Evolutionary conservation across 345 rosid species (phyloP), one percentile per base, ranked within the genome.

Genomic region (Murraya paniculata): DNA sequence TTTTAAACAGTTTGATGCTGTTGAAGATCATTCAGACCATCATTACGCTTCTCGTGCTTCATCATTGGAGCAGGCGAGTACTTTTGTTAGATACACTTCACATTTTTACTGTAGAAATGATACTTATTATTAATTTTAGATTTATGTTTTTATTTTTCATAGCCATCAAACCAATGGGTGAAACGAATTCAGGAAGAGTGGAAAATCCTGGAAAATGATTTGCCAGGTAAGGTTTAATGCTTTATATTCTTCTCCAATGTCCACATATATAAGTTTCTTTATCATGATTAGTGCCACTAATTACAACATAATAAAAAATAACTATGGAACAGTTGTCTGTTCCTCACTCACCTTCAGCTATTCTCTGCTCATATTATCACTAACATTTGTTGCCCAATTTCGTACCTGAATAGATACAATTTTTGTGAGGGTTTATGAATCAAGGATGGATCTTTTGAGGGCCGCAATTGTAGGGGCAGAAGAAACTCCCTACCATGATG

Each of bases 401-500:
- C 70, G 53, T 79, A 10, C 77, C 74, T 82, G 69, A 65, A 78
- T 88, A 95, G 98, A 93, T 82, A 84, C 88, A 76, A 95, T 93
- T 71, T 90, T 89, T 86, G 98, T 91, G 56, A 93, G 99, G 84
- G 97, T 84, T 66, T 95, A 88, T 82, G 98, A 95, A 82, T 81
- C 96, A 79, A 88, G 99, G 83, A 92, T 95, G 98, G 99, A 95
- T 83, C 89, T 93, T 72, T 79, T 93, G 87, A 90, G 98, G 84
- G 98, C 98, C 83, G 97, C 91, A 64, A 93, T 95, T 70, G 79
- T 92, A 24, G 99, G 99, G 85, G 96, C 98, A 16, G 94, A 91
- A 72, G 97, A 94, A 71, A 95, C 99, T 79, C 99, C 99, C 28
- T 95, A 95, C 82, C 98, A 92, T 61, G 97, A 95, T 62, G 98